Base-by-base conservation (phyloP, 2,329 filamentous ascomycete genomes). In the Stachybotrys chartarum region DNA sequence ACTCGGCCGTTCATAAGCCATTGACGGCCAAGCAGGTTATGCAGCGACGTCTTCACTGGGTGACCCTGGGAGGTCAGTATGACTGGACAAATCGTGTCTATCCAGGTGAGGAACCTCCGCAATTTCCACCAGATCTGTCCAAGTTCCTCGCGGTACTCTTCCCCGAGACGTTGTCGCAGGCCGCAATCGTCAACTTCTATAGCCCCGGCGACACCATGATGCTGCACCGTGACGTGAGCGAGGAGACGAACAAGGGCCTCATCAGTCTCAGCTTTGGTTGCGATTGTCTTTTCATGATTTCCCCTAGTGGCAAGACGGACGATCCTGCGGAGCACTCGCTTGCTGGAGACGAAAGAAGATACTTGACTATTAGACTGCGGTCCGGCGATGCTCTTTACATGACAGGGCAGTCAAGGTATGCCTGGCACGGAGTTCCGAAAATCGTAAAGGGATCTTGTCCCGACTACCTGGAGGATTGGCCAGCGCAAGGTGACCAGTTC, bases 401-500 rank as follows among this genome's bases (percentile, higher is more conserved):
- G 93, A 86, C 83, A 52, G 82, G 87, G 18, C 78, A 84, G 56
- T 87, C 90, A 5, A 80, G 94, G 48, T 96, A 91, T 71, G 92
- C 93, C 2, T 97, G 93, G 93, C 94, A 97, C 73, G 92, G 90
- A 12, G 91, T 97, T 12, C 92, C 94, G 6, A 94, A 92, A 68
- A 87, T 97, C 12, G 66, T 97, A 42, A 80, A 84, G 50, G 82
- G 75, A 1, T 96, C 90, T 0, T 97, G 92, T 70, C 93, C 93
- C 0, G 74, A 74, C 0, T 88, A 86, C 70, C 70, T 97, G 52
- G 73, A 77, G 55, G 75, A 87, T 47, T 97, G 92, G 92, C 92
- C 92, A 0, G 77, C 78, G 3, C 74, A 65, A 51, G 68, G 72
- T n/a, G 76, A 71, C 14, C 71, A 70, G 48, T 91, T 82, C 65